phyloP scores from a whole-genome alignment of 139 green algal species.

The Micractinium conductrix region DNA sequence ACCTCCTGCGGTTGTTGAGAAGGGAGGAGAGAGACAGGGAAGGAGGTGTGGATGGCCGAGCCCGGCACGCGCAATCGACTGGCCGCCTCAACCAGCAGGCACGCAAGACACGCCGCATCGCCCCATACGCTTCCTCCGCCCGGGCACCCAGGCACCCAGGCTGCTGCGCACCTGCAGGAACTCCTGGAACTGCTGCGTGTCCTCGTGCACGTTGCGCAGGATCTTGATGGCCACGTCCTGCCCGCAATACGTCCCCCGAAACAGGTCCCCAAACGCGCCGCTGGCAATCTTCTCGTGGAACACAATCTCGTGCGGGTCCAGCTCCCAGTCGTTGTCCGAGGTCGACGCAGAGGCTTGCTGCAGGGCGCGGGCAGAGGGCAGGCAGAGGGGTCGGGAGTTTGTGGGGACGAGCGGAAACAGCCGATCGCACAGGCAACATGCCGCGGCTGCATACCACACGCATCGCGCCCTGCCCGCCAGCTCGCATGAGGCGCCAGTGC shows the following conservation, averaged over 20 bases:
- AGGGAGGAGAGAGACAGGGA: no score
- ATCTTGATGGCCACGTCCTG: conserved; percentile 99
- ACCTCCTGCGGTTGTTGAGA: conserved; percentile 73
- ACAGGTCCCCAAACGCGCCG: conserved; percentile 97
- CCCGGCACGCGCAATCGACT: no score
- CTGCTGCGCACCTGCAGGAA: conserved; percentile 77
- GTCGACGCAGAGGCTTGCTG: conserved; percentile 11
- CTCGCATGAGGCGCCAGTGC: no score
- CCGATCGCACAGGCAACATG: not conserved
- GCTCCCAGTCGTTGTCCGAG: conserved; percentile 93
- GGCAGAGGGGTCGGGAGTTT: not conserved
- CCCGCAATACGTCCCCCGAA: conserved; percentile 93
- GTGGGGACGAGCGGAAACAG: no score
- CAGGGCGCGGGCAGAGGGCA: not conserved
- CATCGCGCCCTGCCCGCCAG: not conserved
- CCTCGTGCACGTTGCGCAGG: conserved; percentile 89
- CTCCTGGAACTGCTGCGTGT: conserved; percentile 85
- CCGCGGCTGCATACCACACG: not conserved
- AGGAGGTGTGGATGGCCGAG: no score
- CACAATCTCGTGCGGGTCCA: conserved; percentile 82
- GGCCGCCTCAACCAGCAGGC: not conserved
- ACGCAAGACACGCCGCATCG: not conserved
- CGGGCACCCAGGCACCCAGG: not conserved
- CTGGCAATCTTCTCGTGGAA: conserved; percentile 90
- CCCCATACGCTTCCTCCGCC: not conserved